phyloP scores from a whole-genome alignment of 2,329 filamentous ascomycete genomes.

The Neofusicoccum cordaticola region DNA sequence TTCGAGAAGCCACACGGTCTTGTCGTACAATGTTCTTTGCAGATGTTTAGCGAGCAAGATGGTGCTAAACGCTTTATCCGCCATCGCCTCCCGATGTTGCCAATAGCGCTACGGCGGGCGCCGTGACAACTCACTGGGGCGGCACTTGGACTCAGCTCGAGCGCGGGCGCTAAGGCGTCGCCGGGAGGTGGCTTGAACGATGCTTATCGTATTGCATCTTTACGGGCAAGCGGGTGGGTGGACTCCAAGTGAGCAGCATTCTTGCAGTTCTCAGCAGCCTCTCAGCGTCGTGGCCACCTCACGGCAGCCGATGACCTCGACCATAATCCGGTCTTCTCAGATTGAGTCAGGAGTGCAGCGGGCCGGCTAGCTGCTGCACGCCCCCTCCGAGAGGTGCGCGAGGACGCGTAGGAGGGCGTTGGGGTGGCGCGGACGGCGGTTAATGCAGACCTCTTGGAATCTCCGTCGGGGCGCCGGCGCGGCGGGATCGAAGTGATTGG shows the following conservation, averaged over 20 bases:
- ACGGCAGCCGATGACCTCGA: background rate
- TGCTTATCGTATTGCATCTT: background rate
- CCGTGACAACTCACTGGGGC: background rate
- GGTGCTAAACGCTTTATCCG: background rate
- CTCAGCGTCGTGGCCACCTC: background rate
- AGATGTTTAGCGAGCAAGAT: too few species aligned
- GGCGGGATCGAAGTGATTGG: conserved; percentile 2
- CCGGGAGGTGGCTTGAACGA: background rate
- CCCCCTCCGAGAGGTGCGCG: background rate
- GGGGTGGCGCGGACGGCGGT: conserved; percentile 5
- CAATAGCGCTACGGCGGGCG: background rate
- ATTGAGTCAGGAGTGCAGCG: background rate
- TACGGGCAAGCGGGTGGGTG: background rate
- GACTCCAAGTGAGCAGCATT: background rate
- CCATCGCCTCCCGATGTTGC: background rate
- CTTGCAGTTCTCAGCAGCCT: background rate
- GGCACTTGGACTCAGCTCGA: background rate
- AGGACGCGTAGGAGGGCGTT: background rate
- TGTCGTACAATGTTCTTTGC: background rate
- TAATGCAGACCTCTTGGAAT: background rate
- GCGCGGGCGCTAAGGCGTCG: background rate
- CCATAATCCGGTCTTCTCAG: background rate
- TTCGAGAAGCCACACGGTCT: background rate
- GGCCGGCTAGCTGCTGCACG: too few species aligned
- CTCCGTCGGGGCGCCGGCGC: conserved; percentile 12